Percentiles rank a stretch among this genome's conserved stretches.
These are phyloP conservation scores for Physcia stellaris DNA, from an alignment of 495 filamentous ascomycete genomes.

Conservation along the genomic window DNA sequence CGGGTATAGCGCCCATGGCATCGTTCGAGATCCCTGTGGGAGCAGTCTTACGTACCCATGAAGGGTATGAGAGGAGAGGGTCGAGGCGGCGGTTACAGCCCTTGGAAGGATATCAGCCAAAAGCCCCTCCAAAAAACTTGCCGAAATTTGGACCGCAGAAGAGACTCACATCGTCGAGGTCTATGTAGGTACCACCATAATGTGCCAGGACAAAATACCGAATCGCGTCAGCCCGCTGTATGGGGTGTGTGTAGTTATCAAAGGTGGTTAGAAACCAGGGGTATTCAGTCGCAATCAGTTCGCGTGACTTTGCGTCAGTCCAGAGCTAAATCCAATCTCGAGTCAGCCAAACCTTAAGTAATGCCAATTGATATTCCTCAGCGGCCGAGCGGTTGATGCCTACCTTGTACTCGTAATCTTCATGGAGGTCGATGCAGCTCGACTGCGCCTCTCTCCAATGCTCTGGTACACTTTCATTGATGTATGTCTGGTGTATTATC, in stretches of 20 bases:
- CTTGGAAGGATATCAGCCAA: slow-evolving; percentile 22
- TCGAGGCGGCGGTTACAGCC: slow-evolving; percentile 74
- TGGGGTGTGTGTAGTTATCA: slow-evolving; percentile 64
- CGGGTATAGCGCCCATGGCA: slow-evolving; percentile 66
- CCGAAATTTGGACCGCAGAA: background rate
- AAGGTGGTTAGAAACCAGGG: slow-evolving; percentile 80
- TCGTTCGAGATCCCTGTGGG: slow-evolving; percentile 87
- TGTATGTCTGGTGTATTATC: slow-evolving; percentile 84
- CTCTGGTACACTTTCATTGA: slow-evolving; percentile 59
- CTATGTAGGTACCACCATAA: slow-evolving; percentile 80
- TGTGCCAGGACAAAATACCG: slow-evolving; percentile 77
- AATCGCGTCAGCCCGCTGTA: slow-evolving; percentile 78
- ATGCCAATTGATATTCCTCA: no score
- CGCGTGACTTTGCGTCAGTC: slow-evolving; percentile 63
- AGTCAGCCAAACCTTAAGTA: slow-evolving; percentile 1
- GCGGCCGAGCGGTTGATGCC: no score
- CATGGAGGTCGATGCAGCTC: slow-evolving; percentile 62
- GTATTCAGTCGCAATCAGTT: slow-evolving; percentile 67
- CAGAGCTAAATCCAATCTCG: slow-evolving; percentile 45
- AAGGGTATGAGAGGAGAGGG: slow-evolving; percentile 65
- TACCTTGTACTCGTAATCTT: slow-evolving; percentile 74
- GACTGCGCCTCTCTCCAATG: slow-evolving; percentile 61
- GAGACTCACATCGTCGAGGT: slow-evolving; percentile 65
- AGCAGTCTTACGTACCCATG: slow-evolving; percentile 66
- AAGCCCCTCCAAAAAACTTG: background rate